Evolutionary conservation across 1,284 basidiomycete species (phyloP), one percentile per base, ranked within the genome.

Genomic region (Marasmius tenuissimus): DNA sequence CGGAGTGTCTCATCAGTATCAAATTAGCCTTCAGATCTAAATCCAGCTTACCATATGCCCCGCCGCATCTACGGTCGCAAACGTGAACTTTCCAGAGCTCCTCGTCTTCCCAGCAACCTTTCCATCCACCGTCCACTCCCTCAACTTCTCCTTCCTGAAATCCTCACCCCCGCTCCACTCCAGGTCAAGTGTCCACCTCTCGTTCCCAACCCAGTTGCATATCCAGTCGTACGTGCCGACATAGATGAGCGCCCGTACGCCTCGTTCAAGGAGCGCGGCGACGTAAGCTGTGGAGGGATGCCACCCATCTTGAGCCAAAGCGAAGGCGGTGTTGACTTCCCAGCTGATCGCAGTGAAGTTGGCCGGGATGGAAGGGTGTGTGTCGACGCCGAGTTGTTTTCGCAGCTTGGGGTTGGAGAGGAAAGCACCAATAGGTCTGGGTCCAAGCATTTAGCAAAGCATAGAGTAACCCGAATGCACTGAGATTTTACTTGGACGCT

Each of bases 171-270:
- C 86, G n/a, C 78, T 80, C 89, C 89, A 91, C 65, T 87, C 81
- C 65, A 92, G 75, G 1, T 67, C 71, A 50, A 83, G 72, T 34
- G 86, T 85, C 87, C 86, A 88, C 16, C 76, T 72, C n/a, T n/a
- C n/a, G n/a, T n/a, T n/a, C n/a, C n/a, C n/a, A n/a, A n/a, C n/a
- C n/a, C n/a, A n/a, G n/a, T 65, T 87, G 84, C 68, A 91, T 91
- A 1, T 85, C 79, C 82, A 91, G 71, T 92, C 91, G 61, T 86
- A 84, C 2, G 80, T 81, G 1, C 91, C 91, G 4, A 87, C 88
- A 67, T 93, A 93, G 62, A 93, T 85, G 16, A 96, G 81, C 4
- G 89, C 86, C 7, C 83, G 77, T 33, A 96, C 77, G 0, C 85
- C 87, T 33, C 91, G 84, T 69, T 94, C 92, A 22, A 95, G 83